Percentiles rank a stretch among this genome's conserved stretches.
Conservation (phyloP, 306 rosid genomes). For the Rosa multiflora region DNA sequence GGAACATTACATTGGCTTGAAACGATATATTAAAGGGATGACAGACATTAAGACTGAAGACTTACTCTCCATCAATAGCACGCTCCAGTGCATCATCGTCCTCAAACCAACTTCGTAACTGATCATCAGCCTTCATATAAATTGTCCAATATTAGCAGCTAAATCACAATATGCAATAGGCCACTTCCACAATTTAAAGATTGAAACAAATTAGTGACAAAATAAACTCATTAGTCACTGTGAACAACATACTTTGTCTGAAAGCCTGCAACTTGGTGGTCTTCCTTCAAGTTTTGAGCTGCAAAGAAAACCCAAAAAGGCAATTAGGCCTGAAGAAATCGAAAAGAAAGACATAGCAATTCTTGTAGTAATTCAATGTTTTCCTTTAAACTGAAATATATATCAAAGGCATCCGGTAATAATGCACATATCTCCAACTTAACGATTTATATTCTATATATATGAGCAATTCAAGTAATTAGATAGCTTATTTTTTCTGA, state of each 20-base stretch:
- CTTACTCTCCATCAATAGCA: conserved; percentile 89
- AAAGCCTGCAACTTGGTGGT: conserved; percentile 73
- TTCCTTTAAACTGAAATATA: neutral
- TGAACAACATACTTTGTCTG: conserved; percentile 78
- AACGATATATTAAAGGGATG: neutral
- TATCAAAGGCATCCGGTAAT: neutral
- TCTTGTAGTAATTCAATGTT: neutral
- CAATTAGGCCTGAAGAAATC: neutral
- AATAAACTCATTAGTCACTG: neutral
- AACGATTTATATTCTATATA: neutral
- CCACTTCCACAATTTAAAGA: conserved; percentile 3
- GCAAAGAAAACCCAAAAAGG: conserved; percentile 29
- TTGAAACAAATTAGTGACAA: neutral
- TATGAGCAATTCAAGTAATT: neutral
- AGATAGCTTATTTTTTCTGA: neutral
- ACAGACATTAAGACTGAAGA: conserved; percentile 3
- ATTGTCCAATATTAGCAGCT: conserved; percentile 30
- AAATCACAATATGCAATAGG: conserved; percentile 20
- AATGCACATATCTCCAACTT: neutral
- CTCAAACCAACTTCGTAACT: conserved; percentile 70
- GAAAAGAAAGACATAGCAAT: neutral
- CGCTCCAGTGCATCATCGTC: conserved; percentile 94
- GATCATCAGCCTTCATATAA: conserved; percentile 69
- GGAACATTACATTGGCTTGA: neutral
- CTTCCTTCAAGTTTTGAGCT: conserved; percentile 97